These are phyloP conservation scores for Phytopythium aichiense DNA, from an alignment of 352 stramenopile species.

Conservation along the genomic window DNA sequence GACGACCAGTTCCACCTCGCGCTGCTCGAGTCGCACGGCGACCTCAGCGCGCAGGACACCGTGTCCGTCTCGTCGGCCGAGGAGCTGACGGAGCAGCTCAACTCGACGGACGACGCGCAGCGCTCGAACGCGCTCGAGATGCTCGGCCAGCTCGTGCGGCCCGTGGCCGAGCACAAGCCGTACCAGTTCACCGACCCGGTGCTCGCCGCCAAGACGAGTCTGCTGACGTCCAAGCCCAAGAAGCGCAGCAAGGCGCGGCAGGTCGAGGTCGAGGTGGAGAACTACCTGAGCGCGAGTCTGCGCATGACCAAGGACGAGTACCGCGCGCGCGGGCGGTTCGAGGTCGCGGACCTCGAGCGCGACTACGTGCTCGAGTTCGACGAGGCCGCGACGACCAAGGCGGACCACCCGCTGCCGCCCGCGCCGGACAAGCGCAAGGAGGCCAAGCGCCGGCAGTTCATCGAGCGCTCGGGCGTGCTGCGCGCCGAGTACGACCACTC, in stretches of 20 bases:
- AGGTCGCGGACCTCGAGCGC: slow-evolving; percentile 21
- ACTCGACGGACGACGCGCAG: slow-evolving; percentile 11
- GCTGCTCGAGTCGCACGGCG: slow-evolving; percentile 26
- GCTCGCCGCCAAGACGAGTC: slow-evolving; percentile 10
- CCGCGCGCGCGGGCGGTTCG: slow-evolving; percentile 16
- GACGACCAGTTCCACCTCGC: slow-evolving; percentile 29
- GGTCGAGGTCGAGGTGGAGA: slow-evolving; percentile 35
- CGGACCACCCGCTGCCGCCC: slow-evolving; percentile 44
- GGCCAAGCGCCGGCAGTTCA: slow-evolving; percentile 28
- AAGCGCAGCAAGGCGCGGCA: slow-evolving; percentile 25
- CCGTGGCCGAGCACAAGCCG: slow-evolving; percentile 5
- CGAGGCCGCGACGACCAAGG: slow-evolving; percentile 15
- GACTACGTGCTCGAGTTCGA: slow-evolving; percentile 55
- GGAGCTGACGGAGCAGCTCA: slow-evolving; percentile 34
- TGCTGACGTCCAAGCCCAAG: slow-evolving; percentile 14
- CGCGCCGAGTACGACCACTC: slow-evolving; percentile 35
- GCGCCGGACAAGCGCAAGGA: slow-evolving; percentile 39
- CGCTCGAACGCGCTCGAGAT: slow-evolving; percentile 19
- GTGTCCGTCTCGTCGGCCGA: slow-evolving; percentile 34
- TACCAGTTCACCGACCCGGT: slow-evolving; percentile 22
- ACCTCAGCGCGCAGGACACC: slow-evolving; percentile 29
- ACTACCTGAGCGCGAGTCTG: slow-evolving; percentile 36
- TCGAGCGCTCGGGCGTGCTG: slow-evolving; percentile 42
- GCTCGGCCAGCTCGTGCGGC: slow-evolving; percentile 29
- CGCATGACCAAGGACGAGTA: slow-evolving; percentile 26